Evolutionary conservation across 352 stramenopile species (phyloP).

Genomic region (Phytophthora citrophthora): DNA sequence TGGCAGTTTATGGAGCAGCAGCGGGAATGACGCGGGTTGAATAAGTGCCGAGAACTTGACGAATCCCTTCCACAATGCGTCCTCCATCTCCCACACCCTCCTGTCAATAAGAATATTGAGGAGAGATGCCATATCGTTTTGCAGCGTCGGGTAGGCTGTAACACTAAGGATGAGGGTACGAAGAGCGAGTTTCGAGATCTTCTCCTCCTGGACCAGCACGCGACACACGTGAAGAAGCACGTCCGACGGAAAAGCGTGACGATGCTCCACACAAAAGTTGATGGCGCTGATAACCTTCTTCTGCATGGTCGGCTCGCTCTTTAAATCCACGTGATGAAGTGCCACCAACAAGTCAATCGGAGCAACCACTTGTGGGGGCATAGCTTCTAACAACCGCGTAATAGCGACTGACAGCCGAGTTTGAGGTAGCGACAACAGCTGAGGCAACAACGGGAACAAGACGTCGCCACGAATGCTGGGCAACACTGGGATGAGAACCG

Average conservation of each 20-base stretch:
- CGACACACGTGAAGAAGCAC: constrained; percentile 74
- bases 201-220: constrained; percentile 64
- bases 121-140: constrained; percentile 65
- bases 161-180: constrained; percentile 84
- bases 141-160: constrained; percentile 69
- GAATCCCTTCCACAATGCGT: constrained; percentile 81
- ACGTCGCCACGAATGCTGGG: constrained; percentile 58
- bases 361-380: constrained; percentile 69
- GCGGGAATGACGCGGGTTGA: constrained; percentile 71
- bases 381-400: constrained; percentile 72
- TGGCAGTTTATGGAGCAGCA: constrained; percentile 66
- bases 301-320: constrained; percentile 68
- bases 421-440: constrained; percentile 59
- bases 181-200: constrained; percentile 71
- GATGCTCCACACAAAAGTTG: constrained; percentile 82
- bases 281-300: constrained; percentile 82
- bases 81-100: constrained; percentile 76
- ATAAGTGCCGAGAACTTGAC: constrained; percentile 80
- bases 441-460: constrained; percentile 68
- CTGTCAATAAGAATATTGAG: constrained; percentile 61
- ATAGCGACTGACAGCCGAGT: constrained; percentile 69
- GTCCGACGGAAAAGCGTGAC: constrained; percentile 79
- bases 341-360: constrained; percentile 77
- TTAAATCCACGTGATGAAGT: constrained; percentile 82
- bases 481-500: constrained; percentile 73